Evolutionary conservation across 176 grass and related monocot species (phyloP).

Genomic region (barley (Hordeum vulgare)): MorexV3_pseudomolecules_assembly NC_058520.1:104535594-104536093

Average conservation of each 20-base stretch:
- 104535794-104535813: not conserved
- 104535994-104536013: constrained; percentile 74
- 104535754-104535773: constrained; percentile 44
- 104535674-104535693: constrained; percentile 81
- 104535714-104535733: constrained; percentile 45
- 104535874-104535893: constrained; percentile 67
- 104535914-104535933: constrained; percentile 47
- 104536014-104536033: constrained; percentile 10
- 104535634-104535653: constrained; percentile 69
- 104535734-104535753: constrained; percentile 70
- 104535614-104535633: constrained; percentile 47
- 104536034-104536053: constrained; percentile 22
- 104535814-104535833: not conserved
- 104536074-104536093: constrained; percentile 19
- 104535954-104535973: constrained; percentile 78
- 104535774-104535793: not conserved
- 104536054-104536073: constrained; percentile 30
- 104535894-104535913: constrained; percentile 98
- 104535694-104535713: constrained; percentile 50
- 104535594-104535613: constrained; percentile 63
- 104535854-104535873: constrained; percentile 84
- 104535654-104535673: constrained; percentile 66
- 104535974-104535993: constrained; percentile 85
- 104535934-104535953: constrained; percentile 42
- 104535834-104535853: constrained; percentile 69